phyloP scores from a whole-genome alignment of 805 yeast genomes.

The Yarrowia osloensis region DNA sequence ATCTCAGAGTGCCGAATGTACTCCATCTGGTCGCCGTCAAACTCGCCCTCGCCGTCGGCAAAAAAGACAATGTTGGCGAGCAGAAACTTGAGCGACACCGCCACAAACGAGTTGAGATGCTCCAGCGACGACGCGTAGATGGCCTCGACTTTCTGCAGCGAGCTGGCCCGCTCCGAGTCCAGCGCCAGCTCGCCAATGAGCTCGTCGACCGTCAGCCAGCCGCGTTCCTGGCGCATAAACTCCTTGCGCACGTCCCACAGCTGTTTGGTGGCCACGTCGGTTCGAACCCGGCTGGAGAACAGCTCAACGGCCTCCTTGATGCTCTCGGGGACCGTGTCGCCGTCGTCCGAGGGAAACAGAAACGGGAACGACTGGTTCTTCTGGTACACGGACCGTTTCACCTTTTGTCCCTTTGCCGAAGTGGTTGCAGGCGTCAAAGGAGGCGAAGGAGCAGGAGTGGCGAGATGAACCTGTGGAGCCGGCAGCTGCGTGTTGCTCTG shows the following conservation, averaged over 20 bases:
- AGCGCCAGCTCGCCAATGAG: not conserved
- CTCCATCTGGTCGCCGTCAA: constrained; percentile 42
- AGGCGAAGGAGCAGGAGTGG: constrained; percentile 90
- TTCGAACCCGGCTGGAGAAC: constrained; percentile 60
- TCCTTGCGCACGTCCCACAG: constrained; percentile 69
- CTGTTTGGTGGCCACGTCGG: constrained; percentile 68
- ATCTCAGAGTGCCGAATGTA: constrained; percentile 62
- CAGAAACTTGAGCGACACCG: constrained; percentile 65
- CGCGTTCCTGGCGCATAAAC: constrained; percentile 74
- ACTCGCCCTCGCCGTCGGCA: constrained; percentile 29
- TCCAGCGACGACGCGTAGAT: constrained; percentile 59
- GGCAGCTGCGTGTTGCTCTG: constrained; percentile 51
- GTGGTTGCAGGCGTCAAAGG: constrained; percentile 53
- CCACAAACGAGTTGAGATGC: constrained; percentile 62
- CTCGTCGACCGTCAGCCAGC: constrained; percentile 46
- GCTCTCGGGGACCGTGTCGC: constrained; percentile 62
- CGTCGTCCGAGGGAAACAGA: constrained; percentile 55
- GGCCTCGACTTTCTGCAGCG: constrained; percentile 56
- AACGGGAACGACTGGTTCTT: constrained; percentile 68
- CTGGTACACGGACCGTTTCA: constrained; percentile 51
- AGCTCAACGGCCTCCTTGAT: constrained; percentile 77
- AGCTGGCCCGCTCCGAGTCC: not conserved
- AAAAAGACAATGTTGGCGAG: constrained; percentile 49
- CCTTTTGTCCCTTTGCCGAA: constrained; percentile 38
- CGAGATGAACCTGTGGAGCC: constrained; percentile 63